Evolutionary conservation across 495 filamentous ascomycete genomes (phyloP), one percentile per base, ranked within the genome.

Genomic region (Aspergillus taichungensis): DNA sequence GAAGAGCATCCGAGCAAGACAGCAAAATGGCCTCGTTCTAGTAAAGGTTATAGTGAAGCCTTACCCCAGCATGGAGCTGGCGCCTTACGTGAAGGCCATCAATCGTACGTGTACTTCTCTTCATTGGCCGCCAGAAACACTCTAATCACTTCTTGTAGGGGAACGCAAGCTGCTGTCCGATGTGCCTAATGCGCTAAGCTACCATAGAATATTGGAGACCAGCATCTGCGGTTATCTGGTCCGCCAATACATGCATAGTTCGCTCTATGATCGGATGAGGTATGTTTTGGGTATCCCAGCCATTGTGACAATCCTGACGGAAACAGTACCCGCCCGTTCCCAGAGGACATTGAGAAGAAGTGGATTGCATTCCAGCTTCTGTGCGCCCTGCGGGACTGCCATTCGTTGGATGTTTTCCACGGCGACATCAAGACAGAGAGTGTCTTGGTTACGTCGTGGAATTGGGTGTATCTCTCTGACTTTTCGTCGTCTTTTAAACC

Each of bases 371-470:
- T 95, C 55, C 94, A 99, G 67, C 77, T 99, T 8, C 76, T 99
- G 8, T 95, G 88, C 62, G 92, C 86, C 6, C 71, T 97, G 42
- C 80, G 91, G 30, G 94, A 99, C 59, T 95, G 88, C 53, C 94
- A 99, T 64, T 72, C 83, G 34, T 74, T 85, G n/a, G 85, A 89
- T 47, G 73, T 97, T 41, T 96, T 86, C 62, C 94, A 99, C 61
- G 94, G 94, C 31, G 94, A 99, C 60, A 96, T 99, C 66, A 99
- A 99, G 67, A 88, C 92, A 0, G 91, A 97, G 64, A 99, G 97
- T 54, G 78, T 88, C 28, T 72, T 99, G 40, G 90, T 97, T 34
- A 99, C 94, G 1, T 95, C 94, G 24, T 99, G 94, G 94, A 95
- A 97, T 66, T 99, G 94, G 94, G 81, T 99, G 10, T 97, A 96